Evolutionary conservation across 805 yeast species (phyloP).

Genomic region (Kodamaea kaohsiungensis): DNA sequence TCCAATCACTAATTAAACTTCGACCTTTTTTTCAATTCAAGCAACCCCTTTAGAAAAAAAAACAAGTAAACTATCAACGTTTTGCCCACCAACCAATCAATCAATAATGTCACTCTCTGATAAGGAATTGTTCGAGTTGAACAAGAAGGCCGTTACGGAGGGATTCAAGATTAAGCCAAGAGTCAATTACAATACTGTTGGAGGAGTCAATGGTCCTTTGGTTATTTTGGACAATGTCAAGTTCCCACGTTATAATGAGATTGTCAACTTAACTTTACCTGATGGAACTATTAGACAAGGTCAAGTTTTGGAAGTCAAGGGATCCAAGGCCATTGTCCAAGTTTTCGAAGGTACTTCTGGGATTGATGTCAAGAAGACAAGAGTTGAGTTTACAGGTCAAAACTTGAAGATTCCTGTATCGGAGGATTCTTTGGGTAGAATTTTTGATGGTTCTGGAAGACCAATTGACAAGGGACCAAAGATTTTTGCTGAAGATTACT

Average conservation of each 20-base stretch:
- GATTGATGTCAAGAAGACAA: constrained; percentile 95
- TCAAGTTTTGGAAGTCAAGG: constrained; percentile 97
- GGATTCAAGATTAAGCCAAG: constrained; percentile 92
- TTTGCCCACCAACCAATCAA: constrained; percentile 8
- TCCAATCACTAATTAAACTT: not conserved
- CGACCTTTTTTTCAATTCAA: not conserved
- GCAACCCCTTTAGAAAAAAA: constrained; percentile 6
- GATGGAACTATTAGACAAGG: constrained; percentile 96
- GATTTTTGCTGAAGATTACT: constrained; percentile 96
- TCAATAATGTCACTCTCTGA: constrained; percentile 36
- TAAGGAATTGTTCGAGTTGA: constrained; percentile 62
- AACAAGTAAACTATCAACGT: constrained; percentile 5
- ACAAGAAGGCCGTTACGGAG: constrained; percentile 88
- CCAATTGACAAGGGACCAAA: constrained; percentile 98
- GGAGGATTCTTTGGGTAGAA: constrained; percentile 96
- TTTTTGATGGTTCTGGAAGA: constrained; percentile 98
- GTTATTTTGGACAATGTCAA: constrained; percentile 62
- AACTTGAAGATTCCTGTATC: constrained; percentile 91
- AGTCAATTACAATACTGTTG: constrained; percentile 91
- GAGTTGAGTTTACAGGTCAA: constrained; percentile 96
- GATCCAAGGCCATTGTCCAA: constrained; percentile 96
- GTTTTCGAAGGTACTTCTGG: constrained; percentile 99
- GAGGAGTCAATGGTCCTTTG: constrained; percentile 98
- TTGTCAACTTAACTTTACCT: constrained; percentile 94
- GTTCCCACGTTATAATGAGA: constrained; percentile 82